Percentiles rank a stretch among this genome's conserved stretches.
Evolutionary conservation across 768 basidiomycete genomes (phyloP).

Genomic region (Termitomyces sp.): DNA sequence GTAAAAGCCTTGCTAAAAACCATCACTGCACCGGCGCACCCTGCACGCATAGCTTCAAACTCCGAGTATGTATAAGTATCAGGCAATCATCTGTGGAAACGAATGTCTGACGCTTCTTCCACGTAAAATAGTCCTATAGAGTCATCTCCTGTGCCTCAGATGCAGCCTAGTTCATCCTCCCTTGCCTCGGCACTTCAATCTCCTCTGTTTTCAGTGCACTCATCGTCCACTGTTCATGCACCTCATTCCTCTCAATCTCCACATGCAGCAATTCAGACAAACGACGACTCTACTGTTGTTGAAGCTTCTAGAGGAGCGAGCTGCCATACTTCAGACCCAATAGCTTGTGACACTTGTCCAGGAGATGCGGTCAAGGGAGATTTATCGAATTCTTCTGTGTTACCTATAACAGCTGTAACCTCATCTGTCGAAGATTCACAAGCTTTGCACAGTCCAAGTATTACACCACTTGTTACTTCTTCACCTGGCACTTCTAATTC

Average conservation of each 20-base stretch:
- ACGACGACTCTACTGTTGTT: background rate
- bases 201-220: background rate
- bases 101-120: background rate
- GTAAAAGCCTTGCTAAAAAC: conserved; percentile 9
- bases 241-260: background rate
- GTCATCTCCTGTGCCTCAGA: background rate
- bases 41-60: conserved; percentile 2
- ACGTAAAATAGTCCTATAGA: background rate
- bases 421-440: background rate
- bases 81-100: background rate
- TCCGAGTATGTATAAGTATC: conserved; percentile 3
- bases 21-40: background rate
- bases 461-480: background rate
- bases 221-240: background rate
- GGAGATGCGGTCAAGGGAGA: background rate
- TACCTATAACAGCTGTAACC: background rate
- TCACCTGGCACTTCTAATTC: background rate
- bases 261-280: background rate
- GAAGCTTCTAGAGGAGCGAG: background rate
- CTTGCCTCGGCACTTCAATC: conserved; percentile 9
- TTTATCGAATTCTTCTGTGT: background rate
- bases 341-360: background rate
- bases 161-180: conserved; percentile 13
- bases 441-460: too few relatives aligned
- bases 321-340: background rate